These are phyloP conservation scores for Exserohilum turcica DNA, from an alignment of 2,329 filamentous ascomycete genomes.

Conservation along the genomic window DNA sequence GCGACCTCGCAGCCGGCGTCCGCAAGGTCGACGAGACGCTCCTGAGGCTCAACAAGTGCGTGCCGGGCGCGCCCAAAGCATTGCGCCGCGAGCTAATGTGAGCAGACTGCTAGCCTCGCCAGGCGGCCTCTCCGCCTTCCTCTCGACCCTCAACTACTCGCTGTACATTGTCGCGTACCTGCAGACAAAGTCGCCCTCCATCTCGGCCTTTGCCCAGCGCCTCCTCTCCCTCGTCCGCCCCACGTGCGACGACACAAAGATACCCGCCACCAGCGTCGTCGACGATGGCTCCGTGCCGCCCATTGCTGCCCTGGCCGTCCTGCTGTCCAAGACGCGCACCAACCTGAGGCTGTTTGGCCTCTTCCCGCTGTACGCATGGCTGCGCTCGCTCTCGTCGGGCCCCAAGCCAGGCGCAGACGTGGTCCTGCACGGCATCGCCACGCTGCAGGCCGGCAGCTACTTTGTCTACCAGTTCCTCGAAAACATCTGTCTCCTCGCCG, in stretches of 20 bases:
- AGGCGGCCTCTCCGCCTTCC: slow-evolving; percentile 52
- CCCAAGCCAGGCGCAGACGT: slow-evolving; percentile 50
- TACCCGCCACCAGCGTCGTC: slow-evolving; percentile 32
- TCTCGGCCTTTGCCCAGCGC: slow-evolving; percentile 33
- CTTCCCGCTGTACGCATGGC: slow-evolving; percentile 53
- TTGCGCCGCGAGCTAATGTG: slow-evolving; percentile 6
- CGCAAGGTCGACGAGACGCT: slow-evolving; percentile 48
- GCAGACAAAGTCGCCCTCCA: slow-evolving; percentile 46
- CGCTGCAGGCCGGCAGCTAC: slow-evolving; percentile 51
- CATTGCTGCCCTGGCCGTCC: slow-evolving; percentile 43
- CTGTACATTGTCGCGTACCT: slow-evolving; percentile 54
- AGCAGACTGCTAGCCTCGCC: slow-evolving; percentile 51
- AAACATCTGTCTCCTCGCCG: slow-evolving; percentile 52
- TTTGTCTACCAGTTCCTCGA: slow-evolving; percentile 52
- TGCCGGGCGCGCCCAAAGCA: not conserved
- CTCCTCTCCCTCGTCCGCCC: slow-evolving; percentile 44
- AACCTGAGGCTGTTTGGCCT: slow-evolving; percentile 53
- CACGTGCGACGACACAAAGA: slow-evolving; percentile 32
- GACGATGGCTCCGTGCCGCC: slow-evolving; percentile 38
- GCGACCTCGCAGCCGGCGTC: slow-evolving; percentile 35
- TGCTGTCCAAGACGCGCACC: slow-evolving; percentile 51
- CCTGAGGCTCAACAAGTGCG: slow-evolving; percentile 53
- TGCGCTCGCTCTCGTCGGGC: slow-evolving; percentile 48
- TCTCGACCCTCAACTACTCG: slow-evolving; percentile 55
- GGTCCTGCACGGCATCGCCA: slow-evolving; percentile 50